Base-by-base conservation (phyloP, 176 grass and related monocot species). In the Oryza meridionalis region DNA sequence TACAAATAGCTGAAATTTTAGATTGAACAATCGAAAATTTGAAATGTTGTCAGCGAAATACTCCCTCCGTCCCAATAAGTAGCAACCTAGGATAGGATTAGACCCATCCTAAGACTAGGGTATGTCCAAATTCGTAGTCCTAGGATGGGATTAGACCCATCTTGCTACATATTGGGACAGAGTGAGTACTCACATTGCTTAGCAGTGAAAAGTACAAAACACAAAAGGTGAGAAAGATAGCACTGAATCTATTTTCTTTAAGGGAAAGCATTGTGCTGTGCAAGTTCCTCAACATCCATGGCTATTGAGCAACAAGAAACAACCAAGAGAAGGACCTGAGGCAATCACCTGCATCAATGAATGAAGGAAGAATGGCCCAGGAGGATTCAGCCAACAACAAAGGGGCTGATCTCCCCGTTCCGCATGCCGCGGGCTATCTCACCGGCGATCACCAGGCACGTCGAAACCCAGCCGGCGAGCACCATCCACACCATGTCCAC, bases 401-500 rank as follows among this genome's bases (percentile, higher is more conserved):
- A 91, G 9, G 92, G 90, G 73, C 88, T 86, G 22, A 97, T 85
- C 70, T 94, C 90, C 4, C 88, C 84, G 4, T n/a, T 76, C 1
- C 92, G 80, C 84, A 97, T 83, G 31, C 43, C 92, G 27, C 78
- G 77, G 35, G 92, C 95, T 12, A 97, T 78, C 86, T 94, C 95
- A 53, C 91, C 70, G 66, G 95, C 92, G 78, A 97, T 47, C 15
- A 89, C 38, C 35, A 97, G 38, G 79, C 90, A 97, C 1, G 85
- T 86, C 11, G 95, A 93, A 24, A 97, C 83, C 95, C 95, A 96
- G 11, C 77, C 50, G 25, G 89, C 70, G 69, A 98, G 81, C 29
- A 90, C 75, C 22, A 64, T 83, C 96, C 91, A 88, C 43, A 98
- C 91, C 88, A 85, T 84, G 15, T 84, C 88, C 81, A 97, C 88